Base-by-base conservation (phyloP, 495 filamentous ascomycete species). In the Xylaria curta region DNA sequence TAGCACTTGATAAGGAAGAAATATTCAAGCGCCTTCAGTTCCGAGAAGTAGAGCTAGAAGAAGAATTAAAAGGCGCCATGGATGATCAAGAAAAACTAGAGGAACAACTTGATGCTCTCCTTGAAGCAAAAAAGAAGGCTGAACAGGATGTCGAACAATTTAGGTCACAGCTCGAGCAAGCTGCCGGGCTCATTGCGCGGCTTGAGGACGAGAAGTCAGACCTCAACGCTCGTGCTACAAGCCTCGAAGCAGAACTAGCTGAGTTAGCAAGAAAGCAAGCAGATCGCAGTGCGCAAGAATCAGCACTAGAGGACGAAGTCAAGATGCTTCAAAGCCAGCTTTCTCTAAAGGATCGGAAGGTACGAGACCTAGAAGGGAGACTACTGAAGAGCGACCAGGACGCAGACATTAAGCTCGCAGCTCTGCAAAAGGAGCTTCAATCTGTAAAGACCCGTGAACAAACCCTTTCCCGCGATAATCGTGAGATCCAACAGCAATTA, bases 1-100 rank as follows among this genome's bases (percentile, higher is more conserved):
- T 99, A 38, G 97, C 97, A 0, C 84, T 99, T 9, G 97, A 99
- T 80, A 99, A 98, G 78, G 97, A 99, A 74, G 96, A 98, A 72
- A 98, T 99, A 47, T 98, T 98, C 84, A 96, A 95, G 78, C 88
- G 97, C 21, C 85, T 98, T n/a, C 95, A 97, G 76, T 79, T 91
- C 46, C 90, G 95, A 31, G 96, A 98, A 78, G 89, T 90, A 4
- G 95, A 98, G 76, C 86, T 99, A 0, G 91, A 88, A 21, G 97
- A 99, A 76, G 97, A 98, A 82, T 85, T 99, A 26, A 88, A 94
- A 15, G 96, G 91, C 42, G 95, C 96, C n/a, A 87, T 98, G 60
- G 92, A 97, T 21, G 97, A 99, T 74, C 96, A 98, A 80, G 97
- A 98, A 77, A 89, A 89, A 40, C 88, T 98, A 2, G 97, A 99